Conservation (phyloP, 1,284 basidiomycete genomes). For the Malassezia caprae region DNA sequence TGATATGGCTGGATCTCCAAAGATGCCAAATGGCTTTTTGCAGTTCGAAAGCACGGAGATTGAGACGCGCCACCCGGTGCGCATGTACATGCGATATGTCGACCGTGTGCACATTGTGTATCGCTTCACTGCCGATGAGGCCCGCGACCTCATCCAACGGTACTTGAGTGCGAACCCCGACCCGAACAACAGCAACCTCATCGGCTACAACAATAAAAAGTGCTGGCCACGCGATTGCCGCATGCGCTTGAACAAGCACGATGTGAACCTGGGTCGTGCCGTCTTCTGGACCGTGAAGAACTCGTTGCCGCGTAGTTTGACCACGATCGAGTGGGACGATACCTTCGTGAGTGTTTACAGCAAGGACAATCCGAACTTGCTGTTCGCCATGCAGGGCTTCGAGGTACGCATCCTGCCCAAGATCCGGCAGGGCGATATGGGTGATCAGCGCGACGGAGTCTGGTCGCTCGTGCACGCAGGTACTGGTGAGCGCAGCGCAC, state of each 20-base stretch:
- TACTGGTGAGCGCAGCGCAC: slow-evolving; percentile 94
- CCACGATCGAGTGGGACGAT: slow-evolving; percentile 84
- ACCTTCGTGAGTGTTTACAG: slow-evolving; percentile 64
- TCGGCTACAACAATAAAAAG: slow-evolving; percentile 97
- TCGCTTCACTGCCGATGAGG: slow-evolving; percentile 96
- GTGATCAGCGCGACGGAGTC: slow-evolving; percentile 93
- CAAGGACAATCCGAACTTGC: slow-evolving; percentile 89
- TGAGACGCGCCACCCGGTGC: slow-evolving; percentile 44
- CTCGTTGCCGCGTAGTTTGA: slow-evolving; percentile 83
- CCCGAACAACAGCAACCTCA: slow-evolving; percentile 96
- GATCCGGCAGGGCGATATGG: slow-evolving; percentile 83
- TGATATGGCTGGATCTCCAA: slow-evolving; percentile 46
- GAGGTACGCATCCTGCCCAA: slow-evolving; percentile 94
- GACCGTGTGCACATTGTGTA: slow-evolving; percentile 60
- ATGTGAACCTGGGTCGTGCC: slow-evolving; percentile 93
- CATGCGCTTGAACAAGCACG: slow-evolving; percentile 98
- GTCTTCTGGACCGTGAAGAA: slow-evolving; percentile 99
- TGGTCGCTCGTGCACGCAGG: slow-evolving; percentile 89
- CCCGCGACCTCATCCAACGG: slow-evolving; percentile 91
- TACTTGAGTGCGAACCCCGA: slow-evolving; percentile 94
- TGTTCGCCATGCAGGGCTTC: slow-evolving; percentile 98
- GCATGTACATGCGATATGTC: slow-evolving; percentile 46
- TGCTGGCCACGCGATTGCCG: slow-evolving; percentile 99
- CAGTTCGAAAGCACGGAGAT: slow-evolving; percentile 41
- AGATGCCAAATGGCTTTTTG: slow-evolving; percentile 45